These are phyloP conservation scores for Penicillium coffeae DNA, from an alignment of 495 filamentous ascomycete genomes.

Conservation along the genomic window DNA sequence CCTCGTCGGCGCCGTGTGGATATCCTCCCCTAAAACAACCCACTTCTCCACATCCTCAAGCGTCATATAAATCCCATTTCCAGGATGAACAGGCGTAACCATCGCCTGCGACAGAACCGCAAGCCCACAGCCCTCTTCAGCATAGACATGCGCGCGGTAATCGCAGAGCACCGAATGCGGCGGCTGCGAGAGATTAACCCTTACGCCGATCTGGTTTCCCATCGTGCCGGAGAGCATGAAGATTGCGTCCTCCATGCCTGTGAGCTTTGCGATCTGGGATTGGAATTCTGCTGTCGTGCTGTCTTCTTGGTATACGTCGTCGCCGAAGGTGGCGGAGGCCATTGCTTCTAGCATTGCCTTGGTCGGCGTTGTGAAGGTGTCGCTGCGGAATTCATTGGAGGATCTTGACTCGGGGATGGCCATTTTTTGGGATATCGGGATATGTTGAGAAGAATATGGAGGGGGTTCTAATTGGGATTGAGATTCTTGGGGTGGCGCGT, in stretches of 20 bases:
- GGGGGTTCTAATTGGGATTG: background rate
- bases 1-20: conserved; percentile 61
- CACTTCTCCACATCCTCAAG: conserved; percentile 66
- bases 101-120: conserved; percentile 44
- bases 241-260: background rate
- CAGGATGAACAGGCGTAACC: conserved; percentile 34
- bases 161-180: conserved; percentile 50
- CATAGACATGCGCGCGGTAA: conserved; percentile 44
- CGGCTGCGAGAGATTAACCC: conserved; percentile 46
- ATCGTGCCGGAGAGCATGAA: conserved; percentile 81
- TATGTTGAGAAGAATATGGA: background rate
- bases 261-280: background rate
- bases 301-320: background rate
- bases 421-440: conserved; percentile 24
- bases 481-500: too few relatives aligned
- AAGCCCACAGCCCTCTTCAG: conserved; percentile 50
- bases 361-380: background rate
- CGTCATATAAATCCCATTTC: conserved; percentile 71
- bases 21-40: conserved; percentile 36
- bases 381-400: conserved; percentile 1
- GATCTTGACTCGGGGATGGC: background rate
- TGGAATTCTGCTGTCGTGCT: background rate
- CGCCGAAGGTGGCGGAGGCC: background rate
- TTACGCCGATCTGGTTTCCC: conserved; percentile 57
- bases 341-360: background rate